Conservation (phyloP, 2,329 filamentous ascomycete genomes). For the Beauveria medogensis region DNA sequence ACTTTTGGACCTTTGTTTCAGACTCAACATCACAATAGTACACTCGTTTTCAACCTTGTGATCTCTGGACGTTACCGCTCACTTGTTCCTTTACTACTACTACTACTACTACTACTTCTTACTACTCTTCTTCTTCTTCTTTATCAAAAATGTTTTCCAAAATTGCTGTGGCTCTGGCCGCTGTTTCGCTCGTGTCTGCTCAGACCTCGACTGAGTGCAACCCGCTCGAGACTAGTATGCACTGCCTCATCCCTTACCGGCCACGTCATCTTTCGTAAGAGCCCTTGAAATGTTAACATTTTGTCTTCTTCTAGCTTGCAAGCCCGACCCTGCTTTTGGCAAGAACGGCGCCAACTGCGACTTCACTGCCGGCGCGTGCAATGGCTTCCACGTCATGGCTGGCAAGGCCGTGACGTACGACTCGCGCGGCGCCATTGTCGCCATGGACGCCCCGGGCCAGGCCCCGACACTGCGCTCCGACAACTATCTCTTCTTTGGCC, state of each 20-base stretch:
- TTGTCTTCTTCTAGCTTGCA: conserved; percentile 44
- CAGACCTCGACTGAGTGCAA: conserved; percentile 50
- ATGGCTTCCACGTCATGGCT: conserved; percentile 36
- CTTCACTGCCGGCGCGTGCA: conserved; percentile 65
- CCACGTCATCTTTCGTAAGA: not conserved
- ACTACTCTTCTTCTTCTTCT: not conserved
- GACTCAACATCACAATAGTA: not conserved
- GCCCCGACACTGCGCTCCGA: conserved; percentile 65
- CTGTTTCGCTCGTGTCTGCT: conserved; percentile 41
- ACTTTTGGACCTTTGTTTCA: not conserved
- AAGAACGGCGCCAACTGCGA: conserved; percentile 52
- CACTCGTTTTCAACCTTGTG: conserved; percentile 4
- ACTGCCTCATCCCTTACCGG: not conserved
- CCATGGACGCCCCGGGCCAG: conserved; percentile 59
- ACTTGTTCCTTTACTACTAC: not conserved
- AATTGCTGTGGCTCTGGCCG: conserved; percentile 40
- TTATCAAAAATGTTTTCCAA: conserved; percentile 32
- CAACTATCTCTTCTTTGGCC: conserved; percentile 97
- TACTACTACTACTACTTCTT: no score
- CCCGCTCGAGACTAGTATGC: conserved; percentile 42
- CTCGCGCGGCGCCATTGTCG: conserved; percentile 43
- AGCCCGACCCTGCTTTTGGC: conserved; percentile 68
- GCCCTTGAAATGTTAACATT: not conserved
- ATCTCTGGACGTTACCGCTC: not conserved
- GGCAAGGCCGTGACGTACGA: conserved; percentile 43